phyloP scores from a whole-genome alignment of 2,329 filamentous ascomycete species.

The Fusarium compactum region DNA sequence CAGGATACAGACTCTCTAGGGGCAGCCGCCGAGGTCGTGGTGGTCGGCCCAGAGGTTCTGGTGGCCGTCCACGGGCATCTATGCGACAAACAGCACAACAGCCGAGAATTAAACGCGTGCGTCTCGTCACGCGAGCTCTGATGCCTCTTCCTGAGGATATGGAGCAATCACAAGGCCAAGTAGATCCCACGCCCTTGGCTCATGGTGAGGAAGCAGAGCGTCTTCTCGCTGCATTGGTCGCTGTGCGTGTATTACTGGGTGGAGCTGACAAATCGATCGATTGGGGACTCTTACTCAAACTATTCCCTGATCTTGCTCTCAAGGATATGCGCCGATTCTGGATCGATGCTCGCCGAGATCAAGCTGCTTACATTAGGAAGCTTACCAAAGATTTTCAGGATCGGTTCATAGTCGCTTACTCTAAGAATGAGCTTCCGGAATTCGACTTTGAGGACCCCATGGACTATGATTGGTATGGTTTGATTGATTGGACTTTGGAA shows the following conservation, averaged over 20 bases:
- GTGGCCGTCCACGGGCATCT: slow-evolving; percentile 11
- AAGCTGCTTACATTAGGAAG: slow-evolving; percentile 65
- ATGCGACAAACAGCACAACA: slow-evolving; percentile 21
- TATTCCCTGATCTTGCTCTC: slow-evolving; percentile 67
- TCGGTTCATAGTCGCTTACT: slow-evolving; percentile 74
- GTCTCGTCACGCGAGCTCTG: slow-evolving; percentile 47
- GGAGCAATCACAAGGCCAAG: slow-evolving; percentile 4
- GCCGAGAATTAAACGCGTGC: slow-evolving; percentile 47
- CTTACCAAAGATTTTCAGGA: slow-evolving; percentile 72
- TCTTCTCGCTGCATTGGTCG: slow-evolving; percentile 69
- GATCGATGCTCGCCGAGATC: slow-evolving; percentile 63
- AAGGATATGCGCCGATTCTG: slow-evolving; percentile 67
- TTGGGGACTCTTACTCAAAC: slow-evolving; percentile 68
- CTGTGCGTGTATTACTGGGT: slow-evolving; percentile 68
- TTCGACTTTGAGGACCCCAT: slow-evolving; percentile 73
- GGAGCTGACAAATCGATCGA: slow-evolving; percentile 70
- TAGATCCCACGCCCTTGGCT: slow-evolving; percentile 5
- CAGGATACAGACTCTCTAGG: not conserved
- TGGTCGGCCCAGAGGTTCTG: slow-evolving; percentile 3
- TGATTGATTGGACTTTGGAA: slow-evolving; percentile 75
- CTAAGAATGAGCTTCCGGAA: slow-evolving; percentile 68
- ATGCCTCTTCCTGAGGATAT: slow-evolving; percentile 42
- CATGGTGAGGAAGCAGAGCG: slow-evolving; percentile 37
- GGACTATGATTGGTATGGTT: slow-evolving; percentile 74
- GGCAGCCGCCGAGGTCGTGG: slow-evolving; percentile 10